Conservation (phyloP, 371 early-diverging fungal genomes). For the Rhizomucor miehei region DNA sequence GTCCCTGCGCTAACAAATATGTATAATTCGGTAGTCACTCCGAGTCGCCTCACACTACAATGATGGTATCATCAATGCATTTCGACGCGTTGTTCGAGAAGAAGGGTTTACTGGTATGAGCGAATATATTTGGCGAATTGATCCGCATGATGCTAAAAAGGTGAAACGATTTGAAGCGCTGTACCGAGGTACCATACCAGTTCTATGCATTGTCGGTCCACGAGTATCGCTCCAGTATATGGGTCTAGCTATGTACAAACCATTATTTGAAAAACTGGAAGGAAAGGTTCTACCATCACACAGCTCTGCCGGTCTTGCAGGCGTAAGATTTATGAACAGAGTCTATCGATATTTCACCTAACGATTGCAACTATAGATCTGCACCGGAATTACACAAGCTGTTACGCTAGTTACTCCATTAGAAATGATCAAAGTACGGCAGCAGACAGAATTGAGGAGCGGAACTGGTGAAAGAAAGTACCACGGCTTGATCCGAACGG, state of each 20-base stretch:
- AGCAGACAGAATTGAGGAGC: constrained; percentile 46
- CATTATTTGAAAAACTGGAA: constrained; percentile 49
- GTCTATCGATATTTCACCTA: not conserved
- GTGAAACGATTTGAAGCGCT: constrained; percentile 20
- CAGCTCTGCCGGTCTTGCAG: constrained; percentile 52
- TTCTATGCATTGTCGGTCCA: constrained; percentile 50
- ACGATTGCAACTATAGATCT: constrained; percentile 29
- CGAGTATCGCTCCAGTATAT: constrained; percentile 49
- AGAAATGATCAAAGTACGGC: constrained; percentile 53
- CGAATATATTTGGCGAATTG: not conserved
- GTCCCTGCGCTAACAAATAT: too few relatives aligned
- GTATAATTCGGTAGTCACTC: constrained; percentile 12
- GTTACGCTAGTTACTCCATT: constrained; percentile 50
- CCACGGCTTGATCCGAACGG: constrained; percentile 40
- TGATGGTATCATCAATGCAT: constrained; percentile 34
- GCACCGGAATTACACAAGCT: constrained; percentile 55
- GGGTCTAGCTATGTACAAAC: constrained; percentile 51
- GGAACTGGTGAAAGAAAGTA: constrained; percentile 35
- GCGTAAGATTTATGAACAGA: constrained; percentile 20
- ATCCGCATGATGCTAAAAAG: too few relatives aligned
- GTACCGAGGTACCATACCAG: constrained; percentile 49
- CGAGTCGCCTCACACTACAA: constrained; percentile 35
- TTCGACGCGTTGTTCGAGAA: constrained; percentile 11
- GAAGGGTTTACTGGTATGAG: constrained; percentile 2
- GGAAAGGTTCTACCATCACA: constrained; percentile 34